phyloP scores from a whole-genome alignment of 805 yeast genomes.

The Lachancea lanzarotensis region DNA sequence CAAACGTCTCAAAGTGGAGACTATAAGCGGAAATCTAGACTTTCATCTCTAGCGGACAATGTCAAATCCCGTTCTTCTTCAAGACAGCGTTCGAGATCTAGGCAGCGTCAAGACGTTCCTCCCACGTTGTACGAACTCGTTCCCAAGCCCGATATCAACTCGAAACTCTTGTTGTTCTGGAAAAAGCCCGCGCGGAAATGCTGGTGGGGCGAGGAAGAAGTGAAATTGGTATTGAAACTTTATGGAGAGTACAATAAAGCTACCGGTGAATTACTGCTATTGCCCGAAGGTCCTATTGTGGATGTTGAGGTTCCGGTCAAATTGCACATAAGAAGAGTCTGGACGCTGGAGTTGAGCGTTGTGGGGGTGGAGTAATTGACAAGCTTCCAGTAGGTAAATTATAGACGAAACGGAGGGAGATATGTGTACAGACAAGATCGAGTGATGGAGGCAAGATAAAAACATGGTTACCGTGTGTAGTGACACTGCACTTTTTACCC shows the following conservation, averaged over 20 bases:
- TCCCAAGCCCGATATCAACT: slow-evolving; percentile 35
- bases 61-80: slow-evolving; percentile 56
- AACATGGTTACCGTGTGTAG: no score
- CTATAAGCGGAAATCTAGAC: slow-evolving; percentile 47
- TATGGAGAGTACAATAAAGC: slow-evolving; percentile 22
- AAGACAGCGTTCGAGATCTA: slow-evolving; percentile 37
- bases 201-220: slow-evolving; percentile 82
- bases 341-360: slow-evolving; percentile 92
- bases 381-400: background rate
- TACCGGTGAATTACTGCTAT: slow-evolving; percentile 1
- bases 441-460: no score
- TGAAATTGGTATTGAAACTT: slow-evolving; percentile 38
- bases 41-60: slow-evolving; percentile 55
- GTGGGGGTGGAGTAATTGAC: slow-evolving; percentile 56
- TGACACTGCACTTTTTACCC: no score
- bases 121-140: slow-evolving; percentile 30
- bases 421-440: no score
- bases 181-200: slow-evolving; percentile 97
- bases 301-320: slow-evolving; percentile 42
- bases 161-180: slow-evolving; percentile 84
- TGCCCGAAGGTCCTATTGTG: slow-evolving; percentile 1
- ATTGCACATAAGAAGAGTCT: slow-evolving; percentile 85
- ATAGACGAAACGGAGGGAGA: background rate
- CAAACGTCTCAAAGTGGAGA: slow-evolving; percentile 14
- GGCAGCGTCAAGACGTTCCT: slow-evolving; percentile 34